A percentile compares a stretch with the other conserved stretches of the same genome.
Evolutionary conservation across 257 asterid species (phyloP).

Genomic region (Henckelia pumila): DNA sequence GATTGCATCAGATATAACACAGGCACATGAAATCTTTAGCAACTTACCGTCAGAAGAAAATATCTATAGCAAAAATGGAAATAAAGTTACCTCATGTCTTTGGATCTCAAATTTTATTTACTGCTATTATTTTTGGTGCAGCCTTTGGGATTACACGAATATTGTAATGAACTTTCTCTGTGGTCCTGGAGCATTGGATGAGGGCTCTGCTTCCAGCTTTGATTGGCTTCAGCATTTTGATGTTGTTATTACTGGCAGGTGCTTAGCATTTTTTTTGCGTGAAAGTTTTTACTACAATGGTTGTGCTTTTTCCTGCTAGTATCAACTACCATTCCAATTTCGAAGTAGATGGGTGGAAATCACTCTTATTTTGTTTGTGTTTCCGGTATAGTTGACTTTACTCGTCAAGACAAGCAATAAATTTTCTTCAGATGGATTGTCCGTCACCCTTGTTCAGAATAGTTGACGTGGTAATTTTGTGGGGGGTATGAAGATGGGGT

Average conservation of each 20-base stretch:
- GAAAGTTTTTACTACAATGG: slow-evolving; percentile 11
- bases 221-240: slow-evolving; percentile 90
- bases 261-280: slow-evolving; percentile 26
- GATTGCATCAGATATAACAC: neutral
- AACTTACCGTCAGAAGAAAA: neutral
- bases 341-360: slow-evolving; percentile 1
- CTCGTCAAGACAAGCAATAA: neutral
- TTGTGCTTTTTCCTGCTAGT: neutral
- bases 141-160: slow-evolving; percentile 97
- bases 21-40: no score
- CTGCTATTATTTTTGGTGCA: slow-evolving; percentile 43
- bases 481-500: slow-evolving; percentile 1
- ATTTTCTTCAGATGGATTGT: slow-evolving; percentile 12
- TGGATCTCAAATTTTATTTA: slow-evolving; percentile 15
- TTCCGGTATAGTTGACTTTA: slow-evolving; percentile 13
- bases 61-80: neutral
- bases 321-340: slow-evolving; percentile 7
- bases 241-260: slow-evolving; percentile 97
- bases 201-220: slow-evolving; percentile 44
- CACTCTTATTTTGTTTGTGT: neutral
- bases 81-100: slow-evolving; percentile 17
- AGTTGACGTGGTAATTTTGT: slow-evolving; percentile 14
- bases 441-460: neutral
- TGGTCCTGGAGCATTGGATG: slow-evolving; percentile 50
- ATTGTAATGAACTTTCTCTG: slow-evolving; percentile 96